phyloP scores from a whole-genome alignment of 2,329 filamentous ascomycete species.

The Penicillium sp. region DNA sequence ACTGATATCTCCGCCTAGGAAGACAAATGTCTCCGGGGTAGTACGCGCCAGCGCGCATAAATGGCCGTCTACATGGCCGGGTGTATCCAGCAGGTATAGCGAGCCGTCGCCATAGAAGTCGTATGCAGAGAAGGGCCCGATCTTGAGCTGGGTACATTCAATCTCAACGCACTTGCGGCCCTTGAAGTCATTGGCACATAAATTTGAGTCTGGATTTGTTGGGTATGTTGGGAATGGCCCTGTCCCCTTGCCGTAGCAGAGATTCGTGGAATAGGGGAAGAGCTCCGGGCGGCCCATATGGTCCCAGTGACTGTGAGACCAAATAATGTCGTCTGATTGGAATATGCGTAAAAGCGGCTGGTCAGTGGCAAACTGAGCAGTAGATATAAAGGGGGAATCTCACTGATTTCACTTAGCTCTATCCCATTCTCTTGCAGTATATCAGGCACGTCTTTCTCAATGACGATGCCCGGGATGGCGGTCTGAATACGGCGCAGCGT shows the following conservation, averaged over 20 bases:
- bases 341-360: constrained; percentile 1
- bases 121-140: not conserved
- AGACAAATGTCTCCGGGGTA: not conserved
- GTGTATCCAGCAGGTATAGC: not conserved
- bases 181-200: not conserved
- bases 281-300: not conserved
- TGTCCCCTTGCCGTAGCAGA: constrained; percentile 1
- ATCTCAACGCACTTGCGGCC: not conserved
- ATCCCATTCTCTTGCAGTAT: constrained; percentile 18
- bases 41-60: not conserved
- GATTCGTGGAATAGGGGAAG: not conserved
- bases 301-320: constrained; percentile 14
- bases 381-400: not conserved
- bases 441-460: constrained; percentile 20
- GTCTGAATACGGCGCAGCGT: constrained; percentile 9
- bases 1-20: not conserved
- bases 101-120: not conserved
- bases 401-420: constrained; percentile 14
- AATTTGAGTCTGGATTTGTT: not conserved
- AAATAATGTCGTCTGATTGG: constrained; percentile 25
- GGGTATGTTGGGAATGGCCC: not conserved
- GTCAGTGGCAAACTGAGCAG: not conserved
- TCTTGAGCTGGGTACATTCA: not conserved
- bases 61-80: not conserved
- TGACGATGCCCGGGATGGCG: constrained; percentile 9